These are phyloP conservation scores for Cyberlindnera petersonii DNA, from an alignment of 805 yeast species.

Conservation along the genomic window DNA sequence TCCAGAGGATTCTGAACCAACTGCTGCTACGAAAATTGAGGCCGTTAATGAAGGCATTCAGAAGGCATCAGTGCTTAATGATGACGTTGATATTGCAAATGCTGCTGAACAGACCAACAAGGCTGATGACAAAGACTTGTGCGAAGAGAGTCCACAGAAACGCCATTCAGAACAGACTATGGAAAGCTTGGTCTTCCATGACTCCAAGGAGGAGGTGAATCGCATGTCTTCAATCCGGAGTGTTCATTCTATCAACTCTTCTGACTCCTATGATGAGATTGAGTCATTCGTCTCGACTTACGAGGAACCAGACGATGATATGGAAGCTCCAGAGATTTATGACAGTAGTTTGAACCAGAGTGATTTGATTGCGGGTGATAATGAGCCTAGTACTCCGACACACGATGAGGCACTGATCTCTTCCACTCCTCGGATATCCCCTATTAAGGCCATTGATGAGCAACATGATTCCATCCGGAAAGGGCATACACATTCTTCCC, in stretches of 20 bases:
- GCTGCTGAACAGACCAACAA: neutral
- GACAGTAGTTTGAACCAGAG: constrained; percentile 11
- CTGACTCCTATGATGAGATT: constrained; percentile 20
- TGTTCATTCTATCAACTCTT: neutral
- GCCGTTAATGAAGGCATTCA: neutral
- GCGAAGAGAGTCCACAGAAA: neutral
- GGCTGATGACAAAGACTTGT: constrained; percentile 5
- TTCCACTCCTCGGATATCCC: constrained; percentile 27
- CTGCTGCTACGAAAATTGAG: neutral
- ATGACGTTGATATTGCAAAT: no score
- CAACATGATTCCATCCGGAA: constrained; percentile 1
- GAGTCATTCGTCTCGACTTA: constrained; percentile 28
- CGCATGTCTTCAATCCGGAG: neutral
- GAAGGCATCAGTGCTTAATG: no score
- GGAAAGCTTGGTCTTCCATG: constrained; percentile 6
- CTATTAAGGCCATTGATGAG: constrained; percentile 25
- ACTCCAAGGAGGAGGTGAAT: constrained; percentile 1
- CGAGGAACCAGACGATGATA: constrained; percentile 18
- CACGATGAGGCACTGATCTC: constrained; percentile 23
- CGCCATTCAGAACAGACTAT: neutral
- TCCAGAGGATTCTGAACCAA: no score
- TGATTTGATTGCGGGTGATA: constrained; percentile 5
- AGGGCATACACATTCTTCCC: neutral
- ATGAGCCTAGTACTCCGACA: constrained; percentile 28
- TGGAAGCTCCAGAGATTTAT: constrained; percentile 13